Percentiles rank a stretch among this genome's conserved stretches.
Conservation (phyloP, 1,284 basidiomycete genomes). For the Austropuccinia psidii region DNA sequence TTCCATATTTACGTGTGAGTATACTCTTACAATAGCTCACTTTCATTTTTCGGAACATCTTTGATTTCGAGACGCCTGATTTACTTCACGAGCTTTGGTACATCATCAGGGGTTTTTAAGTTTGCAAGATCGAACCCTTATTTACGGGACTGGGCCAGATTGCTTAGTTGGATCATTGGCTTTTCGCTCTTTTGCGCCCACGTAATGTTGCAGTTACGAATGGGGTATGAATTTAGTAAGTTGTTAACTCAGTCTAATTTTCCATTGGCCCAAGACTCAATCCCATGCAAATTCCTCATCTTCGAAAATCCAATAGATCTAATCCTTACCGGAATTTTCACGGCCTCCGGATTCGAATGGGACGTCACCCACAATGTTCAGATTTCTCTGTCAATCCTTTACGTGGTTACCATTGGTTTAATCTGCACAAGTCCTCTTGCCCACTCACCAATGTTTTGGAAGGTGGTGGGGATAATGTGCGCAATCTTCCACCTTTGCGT, state of each 20-base stretch:
- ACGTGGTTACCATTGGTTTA: not conserved
- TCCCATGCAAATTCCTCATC: not conserved
- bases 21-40: not conserved
- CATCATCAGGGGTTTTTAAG: constrained; percentile 26
- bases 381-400: not conserved
- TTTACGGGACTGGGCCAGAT: constrained; percentile 24
- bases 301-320: not conserved
- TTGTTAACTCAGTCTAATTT: not conserved
- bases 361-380: not conserved
- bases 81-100: not conserved
- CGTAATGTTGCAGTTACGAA: constrained; percentile 5
- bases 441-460: constrained; percentile 27
- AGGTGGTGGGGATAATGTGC: not conserved
- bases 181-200: not conserved
- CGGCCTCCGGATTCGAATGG: constrained; percentile 11
- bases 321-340: not conserved
- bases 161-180: constrained; percentile 18
- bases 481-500: not conserved
- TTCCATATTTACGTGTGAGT: constrained; percentile 35
- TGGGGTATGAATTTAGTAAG: constrained; percentile 17
- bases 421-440: not conserved
- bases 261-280: not conserved
- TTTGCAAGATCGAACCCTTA: constrained; percentile 7
- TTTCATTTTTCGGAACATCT: no score
- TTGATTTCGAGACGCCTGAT: no score